These are phyloP conservation scores for Nissolia schottii DNA, from an alignment of 306 rosid species.

Conservation along the genomic window DNA sequence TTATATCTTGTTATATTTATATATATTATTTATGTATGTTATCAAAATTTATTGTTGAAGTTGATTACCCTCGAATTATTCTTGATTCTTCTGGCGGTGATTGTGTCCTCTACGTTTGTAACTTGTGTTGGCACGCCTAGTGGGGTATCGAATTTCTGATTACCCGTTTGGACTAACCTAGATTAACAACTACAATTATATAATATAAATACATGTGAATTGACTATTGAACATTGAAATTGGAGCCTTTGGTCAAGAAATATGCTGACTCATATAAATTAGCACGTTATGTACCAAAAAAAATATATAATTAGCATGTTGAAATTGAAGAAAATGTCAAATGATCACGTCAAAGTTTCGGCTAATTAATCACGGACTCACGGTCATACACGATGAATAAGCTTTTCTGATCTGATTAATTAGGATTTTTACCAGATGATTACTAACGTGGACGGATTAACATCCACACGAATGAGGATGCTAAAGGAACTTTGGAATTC, in stretches of 20 bases:
- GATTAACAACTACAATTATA: not conserved
- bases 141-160: too few relatives aligned
- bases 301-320: not conserved
- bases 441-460: not conserved
- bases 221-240: not conserved
- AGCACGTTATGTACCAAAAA: too few relatives aligned
- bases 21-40: too few relatives aligned
- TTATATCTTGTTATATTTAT: too few relatives aligned
- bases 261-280: not conserved
- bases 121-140: not conserved
- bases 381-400: not conserved
- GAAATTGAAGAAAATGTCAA: not conserved
- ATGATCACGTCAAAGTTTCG: not conserved
- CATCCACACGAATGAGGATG: not conserved
- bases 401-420: not conserved
- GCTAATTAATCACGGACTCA: not conserved
- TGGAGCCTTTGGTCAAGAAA: not conserved
- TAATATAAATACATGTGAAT: not conserved
- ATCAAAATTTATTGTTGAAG: too few relatives aligned
- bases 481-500: too few relatives aligned
- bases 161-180: not conserved
- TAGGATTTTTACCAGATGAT: not conserved
- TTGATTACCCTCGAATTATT: too few relatives aligned
- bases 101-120: constrained; percentile 17
- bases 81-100: not conserved